Evolutionary conservation across 495 filamentous ascomycete genomes (phyloP).

Genomic region (Podospora tetraspora): DNA sequence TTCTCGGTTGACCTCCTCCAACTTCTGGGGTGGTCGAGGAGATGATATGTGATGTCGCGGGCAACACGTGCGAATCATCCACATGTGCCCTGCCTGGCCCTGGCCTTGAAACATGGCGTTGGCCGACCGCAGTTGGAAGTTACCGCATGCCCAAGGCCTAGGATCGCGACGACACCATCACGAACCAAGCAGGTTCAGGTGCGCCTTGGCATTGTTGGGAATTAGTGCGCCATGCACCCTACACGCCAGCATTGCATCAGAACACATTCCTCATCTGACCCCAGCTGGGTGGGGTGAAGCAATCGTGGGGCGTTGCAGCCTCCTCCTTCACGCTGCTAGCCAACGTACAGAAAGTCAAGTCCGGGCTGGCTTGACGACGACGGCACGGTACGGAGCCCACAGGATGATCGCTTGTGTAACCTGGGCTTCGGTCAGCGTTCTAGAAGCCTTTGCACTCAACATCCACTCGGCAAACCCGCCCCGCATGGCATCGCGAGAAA

Average conservation of each 20-base stretch:
- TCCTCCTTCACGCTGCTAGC: not conserved
- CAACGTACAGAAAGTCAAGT: not conserved
- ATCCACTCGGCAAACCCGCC: not conserved
- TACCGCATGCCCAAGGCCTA: not conserved
- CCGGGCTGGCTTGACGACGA: not conserved
- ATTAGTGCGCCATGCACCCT: not conserved
- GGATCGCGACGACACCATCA: not conserved
- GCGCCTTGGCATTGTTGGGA: not conserved
- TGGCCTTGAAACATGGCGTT: not conserved
- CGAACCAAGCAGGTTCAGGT: not conserved
- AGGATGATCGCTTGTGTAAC: conserved; percentile 20
- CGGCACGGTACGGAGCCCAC: not conserved
- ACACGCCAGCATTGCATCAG: not conserved
- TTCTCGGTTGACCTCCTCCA: conserved; percentile 3
- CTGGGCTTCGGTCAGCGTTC: conserved; percentile 24
- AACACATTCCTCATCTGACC: not conserved
- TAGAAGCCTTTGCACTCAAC: conserved; percentile 18
- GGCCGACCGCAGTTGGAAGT: no score
- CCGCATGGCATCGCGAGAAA: not conserved
- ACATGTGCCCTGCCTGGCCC: not conserved
- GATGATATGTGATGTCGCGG: not conserved
- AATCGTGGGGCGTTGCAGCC: conserved; percentile 6
- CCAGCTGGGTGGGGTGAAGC: not conserved
- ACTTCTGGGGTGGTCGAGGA: not conserved
- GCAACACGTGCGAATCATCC: not conserved